Conservation (phyloP, 73 alveolate species). For the Paramecium pentaurelia region DNA sequence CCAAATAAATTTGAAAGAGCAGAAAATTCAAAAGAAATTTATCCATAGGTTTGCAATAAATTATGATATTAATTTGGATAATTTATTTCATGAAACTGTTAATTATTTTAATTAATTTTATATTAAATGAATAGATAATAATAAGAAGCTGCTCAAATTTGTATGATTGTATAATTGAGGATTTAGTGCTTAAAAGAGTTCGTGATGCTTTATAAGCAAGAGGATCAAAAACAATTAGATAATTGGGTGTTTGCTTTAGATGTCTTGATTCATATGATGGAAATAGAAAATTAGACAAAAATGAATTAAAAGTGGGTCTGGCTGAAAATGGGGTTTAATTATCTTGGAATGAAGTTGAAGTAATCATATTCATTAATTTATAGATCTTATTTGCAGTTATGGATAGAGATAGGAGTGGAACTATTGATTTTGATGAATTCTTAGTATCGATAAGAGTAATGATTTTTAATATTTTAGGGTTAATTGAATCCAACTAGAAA, state of each 20-base stretch:
- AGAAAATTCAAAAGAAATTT: background rate
- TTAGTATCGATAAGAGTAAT: conserved; percentile 83
- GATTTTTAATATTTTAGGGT: conserved; percentile 42
- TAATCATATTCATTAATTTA: conserved; percentile 20
- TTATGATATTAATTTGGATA: background rate
- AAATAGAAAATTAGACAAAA: conserved; percentile 84
- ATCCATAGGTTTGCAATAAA: background rate
- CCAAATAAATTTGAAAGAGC: background rate
- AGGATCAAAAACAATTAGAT: conserved; percentile 84
- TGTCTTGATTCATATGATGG: conserved; percentile 87
- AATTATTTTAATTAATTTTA: background rate
- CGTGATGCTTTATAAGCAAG: conserved; percentile 61
- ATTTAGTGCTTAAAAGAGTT: conserved; percentile 58
- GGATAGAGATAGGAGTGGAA: conserved; percentile 89
- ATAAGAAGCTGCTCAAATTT: conserved; percentile 29
- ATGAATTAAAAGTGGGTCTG: conserved; percentile 88
- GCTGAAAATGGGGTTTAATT: conserved; percentile 87
- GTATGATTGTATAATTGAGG: background rate
- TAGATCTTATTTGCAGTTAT: conserved; percentile 47
- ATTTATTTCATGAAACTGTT: background rate
- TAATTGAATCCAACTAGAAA: conserved; percentile 88
- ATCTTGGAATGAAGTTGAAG: conserved; percentile 87
- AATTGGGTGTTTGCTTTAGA: conserved; percentile 85
- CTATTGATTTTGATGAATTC: conserved; percentile 92
- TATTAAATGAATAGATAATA: conserved; percentile 19